phyloP scores from a whole-genome alignment of 495 filamentous ascomycete genomes.

The Xylaria castorea region DNA sequence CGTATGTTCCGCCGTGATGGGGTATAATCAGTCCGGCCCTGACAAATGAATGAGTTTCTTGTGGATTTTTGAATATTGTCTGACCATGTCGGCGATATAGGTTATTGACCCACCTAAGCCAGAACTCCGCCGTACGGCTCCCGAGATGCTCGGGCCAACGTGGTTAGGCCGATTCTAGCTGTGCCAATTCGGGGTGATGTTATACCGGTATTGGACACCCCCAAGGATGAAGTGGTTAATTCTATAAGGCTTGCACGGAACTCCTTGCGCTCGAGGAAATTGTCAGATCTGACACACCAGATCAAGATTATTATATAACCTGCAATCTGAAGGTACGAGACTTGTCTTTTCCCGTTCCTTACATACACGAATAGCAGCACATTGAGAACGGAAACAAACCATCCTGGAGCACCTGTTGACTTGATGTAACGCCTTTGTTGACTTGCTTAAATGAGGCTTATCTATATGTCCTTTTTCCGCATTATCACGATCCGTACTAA shows the following conservation, averaged over 20 bases:
- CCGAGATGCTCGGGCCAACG: neutral
- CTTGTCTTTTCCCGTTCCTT: neutral
- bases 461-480: neutral
- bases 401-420: neutral
- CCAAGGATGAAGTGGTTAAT: neutral
- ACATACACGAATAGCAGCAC: neutral
- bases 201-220: neutral
- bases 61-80: neutral
- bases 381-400: neutral
- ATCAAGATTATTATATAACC: neutral
- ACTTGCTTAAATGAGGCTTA: neutral
- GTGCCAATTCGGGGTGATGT: conserved; percentile 6
- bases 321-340: neutral
- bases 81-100: neutral
- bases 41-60: neutral
- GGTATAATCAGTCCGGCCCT: conserved; percentile 3
- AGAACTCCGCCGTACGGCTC: conserved; percentile 17
- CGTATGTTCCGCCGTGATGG: neutral
- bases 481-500: conserved; percentile 35
- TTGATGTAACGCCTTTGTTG: neutral
- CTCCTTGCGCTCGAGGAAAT: neutral
- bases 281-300: neutral
- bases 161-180: neutral
- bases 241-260: neutral
- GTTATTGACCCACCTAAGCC: neutral